phyloP scores from a whole-genome alignment of 2,329 filamentous ascomycete genomes.

The Cladosporium sp. region DNA sequence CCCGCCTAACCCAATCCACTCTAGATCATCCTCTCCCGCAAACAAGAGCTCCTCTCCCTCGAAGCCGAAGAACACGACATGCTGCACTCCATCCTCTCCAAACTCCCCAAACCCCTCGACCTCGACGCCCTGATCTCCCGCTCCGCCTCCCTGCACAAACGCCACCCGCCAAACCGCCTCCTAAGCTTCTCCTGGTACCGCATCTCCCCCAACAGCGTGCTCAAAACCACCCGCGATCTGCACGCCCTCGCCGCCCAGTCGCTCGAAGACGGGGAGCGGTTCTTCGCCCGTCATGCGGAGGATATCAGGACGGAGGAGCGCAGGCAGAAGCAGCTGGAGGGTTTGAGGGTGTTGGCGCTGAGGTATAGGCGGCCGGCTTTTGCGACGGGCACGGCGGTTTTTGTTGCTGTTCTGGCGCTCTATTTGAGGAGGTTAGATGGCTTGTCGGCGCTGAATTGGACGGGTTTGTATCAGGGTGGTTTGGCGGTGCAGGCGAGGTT shows the following conservation, averaged over 20 bases:
- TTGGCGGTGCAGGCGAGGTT: neutral
- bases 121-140: conserved; percentile 70
- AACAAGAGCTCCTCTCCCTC: conserved; percentile 80
- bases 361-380: conserved; percentile 61
- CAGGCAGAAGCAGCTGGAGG: conserved; percentile 44
- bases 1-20: conserved; percentile 3
- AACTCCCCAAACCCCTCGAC: conserved; percentile 75
- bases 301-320: conserved; percentile 66
- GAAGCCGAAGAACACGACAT: conserved; percentile 81
- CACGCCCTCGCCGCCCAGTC: conserved; percentile 50
- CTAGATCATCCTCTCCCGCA: conserved; percentile 72
- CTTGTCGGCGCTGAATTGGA: neutral
- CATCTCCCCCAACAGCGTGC: conserved; percentile 70
- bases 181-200: conserved; percentile 59
- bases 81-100: conserved; percentile 81
- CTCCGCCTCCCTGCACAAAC: conserved; percentile 59
- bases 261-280: conserved; percentile 59
- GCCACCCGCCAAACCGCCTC: conserved; percentile 67
- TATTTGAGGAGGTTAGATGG: conserved; percentile 35
- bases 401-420: conserved; percentile 64
- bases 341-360: conserved; percentile 45
- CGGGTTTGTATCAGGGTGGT: neutral
- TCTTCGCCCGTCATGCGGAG: conserved; percentile 66
- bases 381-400: conserved; percentile 49
- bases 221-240: conserved; percentile 70